A percentile compares a stretch with the other conserved stretches of the same genome.
Conservation (phyloP, 1,284 basidiomycete genomes). For the Mycena citricolor region DNA sequence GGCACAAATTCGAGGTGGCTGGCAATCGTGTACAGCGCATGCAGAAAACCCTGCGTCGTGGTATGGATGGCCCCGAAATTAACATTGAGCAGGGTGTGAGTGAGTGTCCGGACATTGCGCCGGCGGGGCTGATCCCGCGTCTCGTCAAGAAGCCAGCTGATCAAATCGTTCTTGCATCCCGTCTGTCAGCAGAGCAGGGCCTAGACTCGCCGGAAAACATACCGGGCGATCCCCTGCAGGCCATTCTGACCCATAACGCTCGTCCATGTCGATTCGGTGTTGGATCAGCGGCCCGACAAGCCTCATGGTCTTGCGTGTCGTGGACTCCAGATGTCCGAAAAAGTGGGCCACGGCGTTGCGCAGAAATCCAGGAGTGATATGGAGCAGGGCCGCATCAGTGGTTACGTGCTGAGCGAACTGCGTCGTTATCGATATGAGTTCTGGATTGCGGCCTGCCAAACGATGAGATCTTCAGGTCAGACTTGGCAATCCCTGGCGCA, state of each 20-base stretch:
- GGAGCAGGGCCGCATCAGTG: conserved; percentile 24
- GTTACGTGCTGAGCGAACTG: conserved; percentile 26
- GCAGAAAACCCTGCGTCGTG: conserved; percentile 33
- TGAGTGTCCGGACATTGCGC: conserved; percentile 31
- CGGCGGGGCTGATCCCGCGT: conserved; percentile 27
- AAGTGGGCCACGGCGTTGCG: background rate
- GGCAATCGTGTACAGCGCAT: conserved; percentile 42
- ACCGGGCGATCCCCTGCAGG: conserved; percentile 40
- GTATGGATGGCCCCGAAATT: conserved; percentile 44
- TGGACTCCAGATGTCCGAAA: conserved; percentile 14
- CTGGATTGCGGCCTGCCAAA: conserved; percentile 32
- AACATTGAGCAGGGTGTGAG: conserved; percentile 32
- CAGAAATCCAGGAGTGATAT: conserved; percentile 26
- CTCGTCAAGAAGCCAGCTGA: conserved; percentile 36
- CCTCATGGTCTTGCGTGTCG: conserved; percentile 24
- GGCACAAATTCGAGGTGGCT: conserved; percentile 39
- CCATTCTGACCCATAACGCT: conserved; percentile 39
- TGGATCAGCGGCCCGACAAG: conserved; percentile 39
- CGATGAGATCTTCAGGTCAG: conserved; percentile 28
- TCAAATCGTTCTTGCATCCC: conserved; percentile 34
- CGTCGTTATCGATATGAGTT: conserved; percentile 11
- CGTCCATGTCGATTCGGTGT: conserved; percentile 39
- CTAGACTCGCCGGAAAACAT: conserved; percentile 26
- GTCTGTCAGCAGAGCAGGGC: background rate
- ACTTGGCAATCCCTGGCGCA: conserved; percentile 43